Evolutionary conservation across 345 rosid species (phyloP).

Genomic region (Pseudoturritis turrita): DNA sequence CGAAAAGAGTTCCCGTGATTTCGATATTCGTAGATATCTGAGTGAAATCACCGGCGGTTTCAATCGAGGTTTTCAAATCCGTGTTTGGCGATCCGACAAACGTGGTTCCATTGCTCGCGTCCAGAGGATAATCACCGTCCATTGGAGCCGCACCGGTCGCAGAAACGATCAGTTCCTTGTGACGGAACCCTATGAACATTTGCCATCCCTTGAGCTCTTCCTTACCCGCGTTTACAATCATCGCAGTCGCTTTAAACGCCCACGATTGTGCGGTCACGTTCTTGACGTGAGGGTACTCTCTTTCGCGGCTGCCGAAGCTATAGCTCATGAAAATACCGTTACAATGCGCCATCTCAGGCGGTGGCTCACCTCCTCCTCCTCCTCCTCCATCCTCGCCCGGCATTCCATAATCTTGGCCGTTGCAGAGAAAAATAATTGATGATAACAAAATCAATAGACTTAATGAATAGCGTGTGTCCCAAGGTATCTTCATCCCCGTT

Average conservation of each 20-base stretch:
- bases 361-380: slow-evolving; percentile 39
- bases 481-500: slow-evolving; percentile 39
- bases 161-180: slow-evolving; percentile 62
- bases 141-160: slow-evolving; percentile 44
- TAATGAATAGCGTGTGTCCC: slow-evolving; percentile 16
- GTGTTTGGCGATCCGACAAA: slow-evolving; percentile 49
- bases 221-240: slow-evolving; percentile 55
- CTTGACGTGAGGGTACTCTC: slow-evolving; percentile 60
- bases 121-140: slow-evolving; percentile 63
- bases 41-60: slow-evolving; percentile 70
- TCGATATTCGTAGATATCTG: slow-evolving; percentile 60
- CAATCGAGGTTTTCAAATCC: slow-evolving; percentile 71
- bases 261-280: slow-evolving; percentile 82
- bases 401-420: slow-evolving; percentile 47
- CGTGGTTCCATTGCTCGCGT: slow-evolving; percentile 67
- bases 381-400: slow-evolving; percentile 20
- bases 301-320: slow-evolving; percentile 47
- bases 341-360: slow-evolving; percentile 53
- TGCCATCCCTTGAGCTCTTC: slow-evolving; percentile 75
- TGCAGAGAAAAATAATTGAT: slow-evolving; percentile 14
- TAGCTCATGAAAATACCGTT: slow-evolving; percentile 70
- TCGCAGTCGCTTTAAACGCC: slow-evolving; percentile 65
- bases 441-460: slow-evolving; percentile 17
- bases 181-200: slow-evolving; percentile 66
- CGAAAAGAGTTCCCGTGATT: slow-evolving; percentile 71